Evolutionary conservation across 306 rosid genomes (phyloP).

Genomic region (Betula pendula): DNA sequence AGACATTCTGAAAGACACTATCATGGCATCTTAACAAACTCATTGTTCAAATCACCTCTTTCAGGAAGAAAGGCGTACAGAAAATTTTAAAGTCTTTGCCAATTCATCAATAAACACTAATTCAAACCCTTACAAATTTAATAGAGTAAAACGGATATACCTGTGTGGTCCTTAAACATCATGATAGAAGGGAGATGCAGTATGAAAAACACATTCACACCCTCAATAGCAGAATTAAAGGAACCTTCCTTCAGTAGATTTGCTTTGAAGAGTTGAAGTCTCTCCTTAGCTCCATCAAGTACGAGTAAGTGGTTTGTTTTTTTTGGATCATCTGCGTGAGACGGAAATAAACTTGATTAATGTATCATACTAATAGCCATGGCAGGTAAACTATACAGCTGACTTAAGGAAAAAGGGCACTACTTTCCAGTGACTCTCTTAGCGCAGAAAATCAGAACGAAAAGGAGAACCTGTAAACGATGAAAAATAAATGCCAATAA

Average conservation of each 20-base stretch:
- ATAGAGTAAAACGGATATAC: constrained; percentile 13
- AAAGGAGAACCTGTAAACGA: not conserved
- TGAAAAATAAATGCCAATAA: not conserved
- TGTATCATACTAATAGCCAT: not conserved
- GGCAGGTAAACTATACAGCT: not conserved
- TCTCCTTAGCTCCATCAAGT: constrained; percentile 47
- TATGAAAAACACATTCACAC: constrained; percentile 45
- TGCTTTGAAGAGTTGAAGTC: constrained; percentile 44
- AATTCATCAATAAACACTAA: not conserved
- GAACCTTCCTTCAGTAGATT: constrained; percentile 43
- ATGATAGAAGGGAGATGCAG: constrained; percentile 40
- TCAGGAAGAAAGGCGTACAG: not conserved
- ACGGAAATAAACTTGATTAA: not conserved
- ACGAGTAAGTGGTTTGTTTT: constrained; percentile 33
- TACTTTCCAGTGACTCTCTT: not conserved
- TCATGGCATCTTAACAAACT: not conserved
- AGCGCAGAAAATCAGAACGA: not conserved
- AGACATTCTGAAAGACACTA: not conserved
- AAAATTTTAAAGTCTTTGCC: not conserved
- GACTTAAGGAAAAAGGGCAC: not conserved
- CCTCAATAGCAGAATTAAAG: constrained; percentile 38
- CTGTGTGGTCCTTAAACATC: constrained; percentile 42
- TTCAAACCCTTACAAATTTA: not conserved
- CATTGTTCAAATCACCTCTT: not conserved
- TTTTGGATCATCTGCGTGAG: constrained; percentile 29